A percentile compares a stretch with the other conserved stretches of the same genome.
phyloP scores from a whole-genome alignment of 192 early-diverging fungal genomes.

The Umbelopsis isabellina region DNA sequence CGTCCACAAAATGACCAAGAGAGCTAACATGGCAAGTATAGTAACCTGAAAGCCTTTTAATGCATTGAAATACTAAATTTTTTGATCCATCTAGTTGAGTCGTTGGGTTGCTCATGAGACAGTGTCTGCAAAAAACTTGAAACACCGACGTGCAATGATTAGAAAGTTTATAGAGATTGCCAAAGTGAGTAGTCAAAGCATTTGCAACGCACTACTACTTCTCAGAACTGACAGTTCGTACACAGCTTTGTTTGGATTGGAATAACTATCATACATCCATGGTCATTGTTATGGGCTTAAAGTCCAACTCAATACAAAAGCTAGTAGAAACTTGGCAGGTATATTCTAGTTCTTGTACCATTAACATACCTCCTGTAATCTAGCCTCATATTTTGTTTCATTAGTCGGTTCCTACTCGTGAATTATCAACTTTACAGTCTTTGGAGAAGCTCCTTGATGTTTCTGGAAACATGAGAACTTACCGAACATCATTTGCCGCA shows the following conservation, averaged over 20 bases:
- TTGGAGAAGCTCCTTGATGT: constrained; percentile 67
- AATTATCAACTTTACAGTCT: constrained; percentile 44
- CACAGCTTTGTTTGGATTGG: constrained; percentile 50
- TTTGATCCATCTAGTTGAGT: constrained; percentile 24
- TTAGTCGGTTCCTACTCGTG: constrained; percentile 45
- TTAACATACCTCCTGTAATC: background rate
- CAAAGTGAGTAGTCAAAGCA: constrained; percentile 24
- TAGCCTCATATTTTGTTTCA: background rate
- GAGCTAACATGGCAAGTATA: constrained; percentile 38
- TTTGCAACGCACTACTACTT: background rate
- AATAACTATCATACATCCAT: constrained; percentile 73
- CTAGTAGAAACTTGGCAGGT: constrained; percentile 44
- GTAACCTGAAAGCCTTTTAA: too few species aligned
- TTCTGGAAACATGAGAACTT: constrained; percentile 65
- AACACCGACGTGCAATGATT: constrained; percentile 24
- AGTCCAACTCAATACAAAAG: constrained; percentile 56
- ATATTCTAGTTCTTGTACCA: background rate
- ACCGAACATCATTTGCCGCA: constrained; percentile 54
- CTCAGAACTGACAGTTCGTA: background rate
- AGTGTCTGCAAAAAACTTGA: constrained; percentile 6
- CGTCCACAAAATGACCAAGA: constrained; percentile 42
- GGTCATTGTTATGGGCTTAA: constrained; percentile 64
- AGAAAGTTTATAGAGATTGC: constrained; percentile 40
- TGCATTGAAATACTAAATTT: too few species aligned
- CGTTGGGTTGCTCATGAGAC: constrained; percentile 41